Base-by-base conservation (phyloP, 2,329 filamentous ascomycete species). In the Cercospora nicotianae region DNA sequence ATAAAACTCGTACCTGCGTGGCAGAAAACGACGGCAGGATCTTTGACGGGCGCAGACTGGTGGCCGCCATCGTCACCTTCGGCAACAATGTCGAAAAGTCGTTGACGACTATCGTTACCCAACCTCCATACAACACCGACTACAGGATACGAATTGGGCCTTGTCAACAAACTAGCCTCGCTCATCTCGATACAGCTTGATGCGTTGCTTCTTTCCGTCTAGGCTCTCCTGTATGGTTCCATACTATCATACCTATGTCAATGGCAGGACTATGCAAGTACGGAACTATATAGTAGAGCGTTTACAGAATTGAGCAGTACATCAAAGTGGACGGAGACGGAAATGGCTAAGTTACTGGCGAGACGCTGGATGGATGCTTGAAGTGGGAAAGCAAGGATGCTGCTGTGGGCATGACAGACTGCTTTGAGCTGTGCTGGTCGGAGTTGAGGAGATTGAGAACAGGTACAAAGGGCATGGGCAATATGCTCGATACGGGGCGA, bases 1-100 rank as follows among this genome's bases (percentile, higher is more conserved):
- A 91, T 67, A 86, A 90, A 1, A 94, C 94, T 2, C 83, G 83
- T 66, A 88, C 87, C 8, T 97, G 93, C 77, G 87, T 94, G 48
- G 75, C 76, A 60, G 65, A 68, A 8, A 94, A 96, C 90, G 83
- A 93, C 73, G 93, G 93, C 0, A 86, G 93, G 18, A 87, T 83
- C 68, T 97, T 96, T 77, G 90, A 87, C 51, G 90, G 91, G 1
- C 86, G 88, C 26, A 86, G 84, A 26, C 89, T 96, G 4, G 84
- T 89, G 73, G 93, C 93, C 5, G 72, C 69, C 31, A 73, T 77
- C 28, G 67, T 36, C 33, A 16, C 3, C 1, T 3, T 5, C 33
- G 2, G 33, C 33, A 3, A 36, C 5, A 36, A 6, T 5, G 0
- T 36, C 33, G 2, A 3, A 36, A 5, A 39, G 13, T 12, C 16